Evolutionary conservation across 306 rosid species (phyloP).

Genomic region (Cicer yamashitae): DNA sequence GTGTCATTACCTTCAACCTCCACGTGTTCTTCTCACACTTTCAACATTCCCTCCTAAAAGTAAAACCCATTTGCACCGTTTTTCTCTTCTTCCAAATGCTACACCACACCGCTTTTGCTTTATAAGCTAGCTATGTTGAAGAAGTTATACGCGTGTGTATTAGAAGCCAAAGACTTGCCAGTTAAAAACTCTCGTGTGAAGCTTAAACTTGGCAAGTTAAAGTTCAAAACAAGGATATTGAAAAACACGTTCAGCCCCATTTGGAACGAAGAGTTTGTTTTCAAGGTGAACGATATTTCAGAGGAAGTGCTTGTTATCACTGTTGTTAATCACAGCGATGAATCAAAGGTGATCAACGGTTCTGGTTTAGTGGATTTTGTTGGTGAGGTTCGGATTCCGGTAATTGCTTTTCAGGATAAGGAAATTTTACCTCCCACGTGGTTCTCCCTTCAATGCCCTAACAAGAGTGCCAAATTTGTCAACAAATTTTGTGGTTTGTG

Average conservation of each 20-base stretch:
- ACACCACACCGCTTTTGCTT: slow-evolving; percentile 16
- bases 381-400: slow-evolving; percentile 68
- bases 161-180: slow-evolving; percentile 70
- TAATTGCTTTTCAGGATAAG: slow-evolving; percentile 51
- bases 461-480: slow-evolving; percentile 54
- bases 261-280: slow-evolving; percentile 84
- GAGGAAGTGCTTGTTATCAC: slow-evolving; percentile 63
- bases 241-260: slow-evolving; percentile 54
- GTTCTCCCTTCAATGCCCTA: slow-evolving; percentile 63
- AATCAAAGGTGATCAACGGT: slow-evolving; percentile 46
- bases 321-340: slow-evolving; percentile 49
- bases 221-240: slow-evolving; percentile 63
- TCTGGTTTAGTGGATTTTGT: slow-evolving; percentile 44
- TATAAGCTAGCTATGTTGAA: slow-evolving; percentile 33
- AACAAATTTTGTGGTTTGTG: slow-evolving; percentile 67
- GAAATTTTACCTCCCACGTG: slow-evolving; percentile 72
- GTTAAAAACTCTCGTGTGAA: slow-evolving; percentile 64
- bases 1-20: slow-evolving; percentile 52
- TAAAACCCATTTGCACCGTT: slow-evolving; percentile 41
- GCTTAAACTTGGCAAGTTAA: slow-evolving; percentile 67
- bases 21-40: slow-evolving; percentile 51
- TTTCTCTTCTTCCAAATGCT: background rate
- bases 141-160: slow-evolving; percentile 72
- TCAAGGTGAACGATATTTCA: slow-evolving; percentile 57
- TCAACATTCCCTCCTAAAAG: background rate